phyloP scores from a whole-genome alignment of 176 grass and related monocot species.

The Carex kokanica region DNA sequence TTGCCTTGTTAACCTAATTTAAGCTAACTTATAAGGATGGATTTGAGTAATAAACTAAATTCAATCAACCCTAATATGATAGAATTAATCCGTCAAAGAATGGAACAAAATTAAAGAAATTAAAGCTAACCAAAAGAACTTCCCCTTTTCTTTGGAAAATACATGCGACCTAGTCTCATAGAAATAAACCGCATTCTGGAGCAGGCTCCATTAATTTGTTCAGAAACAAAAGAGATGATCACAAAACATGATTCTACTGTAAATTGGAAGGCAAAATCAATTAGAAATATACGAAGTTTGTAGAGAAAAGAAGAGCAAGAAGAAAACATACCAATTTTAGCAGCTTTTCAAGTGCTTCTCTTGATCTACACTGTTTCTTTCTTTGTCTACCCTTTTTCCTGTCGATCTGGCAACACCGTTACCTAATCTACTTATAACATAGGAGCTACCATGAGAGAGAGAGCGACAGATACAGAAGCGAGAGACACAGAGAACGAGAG shows the following conservation, averaged over 20 bases:
- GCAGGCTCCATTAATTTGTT: background rate
- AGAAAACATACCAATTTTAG: background rate
- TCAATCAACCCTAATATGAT: too few relatives aligned
- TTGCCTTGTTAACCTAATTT: too few relatives aligned
- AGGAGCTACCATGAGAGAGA: background rate
- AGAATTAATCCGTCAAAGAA: too few relatives aligned
- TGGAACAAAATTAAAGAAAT: too few relatives aligned
- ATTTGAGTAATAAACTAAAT: too few relatives aligned
- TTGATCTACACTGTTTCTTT: background rate
- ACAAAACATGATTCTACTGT: background rate
- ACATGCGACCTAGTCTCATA: constrained; percentile 41
- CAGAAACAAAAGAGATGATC: background rate
- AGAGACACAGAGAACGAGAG: background rate
- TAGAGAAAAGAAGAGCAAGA: background rate
- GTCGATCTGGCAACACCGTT: background rate
- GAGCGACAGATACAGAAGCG: background rate
- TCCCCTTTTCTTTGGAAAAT: too few relatives aligned
- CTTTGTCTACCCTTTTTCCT: background rate
- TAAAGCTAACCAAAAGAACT: too few relatives aligned
- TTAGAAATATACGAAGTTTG: background rate
- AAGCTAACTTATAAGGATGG: too few relatives aligned
- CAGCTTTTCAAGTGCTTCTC: background rate
- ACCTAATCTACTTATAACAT: background rate
- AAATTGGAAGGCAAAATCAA: background rate
- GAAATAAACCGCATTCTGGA: background rate